Evolutionary conservation across 176 grass and related monocot species (phyloP), one percentile per base, ranked within the genome.

Genomic region (Raddia distichophylla): DNA sequence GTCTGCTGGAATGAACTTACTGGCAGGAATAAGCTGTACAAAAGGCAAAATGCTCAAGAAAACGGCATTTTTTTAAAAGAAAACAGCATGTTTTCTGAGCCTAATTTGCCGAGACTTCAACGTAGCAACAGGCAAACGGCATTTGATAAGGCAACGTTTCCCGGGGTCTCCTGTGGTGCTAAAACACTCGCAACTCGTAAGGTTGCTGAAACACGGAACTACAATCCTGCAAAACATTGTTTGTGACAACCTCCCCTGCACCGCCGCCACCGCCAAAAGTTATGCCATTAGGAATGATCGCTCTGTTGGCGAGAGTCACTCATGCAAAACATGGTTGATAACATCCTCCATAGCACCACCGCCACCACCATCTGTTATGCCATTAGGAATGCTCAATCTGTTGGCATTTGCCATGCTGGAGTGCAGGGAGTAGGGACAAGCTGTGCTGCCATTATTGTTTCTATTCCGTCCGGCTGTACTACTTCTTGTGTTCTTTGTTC

Each of bases 401-500:
- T 88, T 80, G 3, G 53, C 17, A 33, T 60, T 83, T 14, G 67
- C 64, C 0, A 27, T 17, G 60, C 42, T 82, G 35, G 86, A 81
- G 64, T 89, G 93, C 64, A 82, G 90, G 40, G 86, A 87, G 85
- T 88, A 95, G 17, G 91, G 78, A 4, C 88, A 73, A 52, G 84
- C 82, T 9, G 84, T 40, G 45, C 67, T 93, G n/a, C 90, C 83
- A 7, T 88, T 89, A 20, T 76, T 85, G 76, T 74, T 87, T 81
- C 92, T 89, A 44, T 71, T 90, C 33, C 92, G 88, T 51, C 84
- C 83, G 49, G 93, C 80, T 52, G 88, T 91, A 86, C 72, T 91
- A 67, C 95, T 98, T 63, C 92, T 76, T 42, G 95, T 98, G 56
- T 68, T 66, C 77, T 98, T 98, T 3, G 86, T 43, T 8, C 92